Evolutionary conservation across 1,284 basidiomycete genomes (phyloP).

Genomic region (Apiotrichum domesticum): DNA sequence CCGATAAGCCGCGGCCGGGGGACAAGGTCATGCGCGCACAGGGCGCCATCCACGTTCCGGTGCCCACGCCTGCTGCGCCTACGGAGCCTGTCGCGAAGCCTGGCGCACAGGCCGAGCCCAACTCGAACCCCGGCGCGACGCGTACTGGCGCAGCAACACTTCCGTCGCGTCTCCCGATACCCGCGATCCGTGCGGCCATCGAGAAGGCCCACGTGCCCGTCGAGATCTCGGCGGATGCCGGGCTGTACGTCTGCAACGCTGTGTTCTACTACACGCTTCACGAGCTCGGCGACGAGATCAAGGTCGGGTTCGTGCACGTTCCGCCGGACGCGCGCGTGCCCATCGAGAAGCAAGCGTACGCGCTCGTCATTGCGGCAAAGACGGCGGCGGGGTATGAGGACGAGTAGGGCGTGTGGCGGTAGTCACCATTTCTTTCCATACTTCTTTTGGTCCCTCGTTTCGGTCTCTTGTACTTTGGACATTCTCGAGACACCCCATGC

Average conservation of each 20-base stretch:
- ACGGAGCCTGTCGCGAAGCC: not conserved
- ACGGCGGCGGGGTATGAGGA: not conserved
- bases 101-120: not conserved
- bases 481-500: not conserved
- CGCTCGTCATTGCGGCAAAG: conserved; percentile 9
- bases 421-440: not conserved
- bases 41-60: not conserved
- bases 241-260: conserved; percentile 17
- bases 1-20: not conserved
- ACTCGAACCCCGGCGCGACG: not conserved
- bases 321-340: conserved; percentile 2
- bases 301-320: conserved; percentile 15
- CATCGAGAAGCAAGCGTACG: conserved; percentile 10
- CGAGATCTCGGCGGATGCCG: conserved; percentile 7
- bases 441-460: not conserved
- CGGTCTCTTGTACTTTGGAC: not conserved
- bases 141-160: not conserved
- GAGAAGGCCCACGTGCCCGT: conserved; percentile 4
- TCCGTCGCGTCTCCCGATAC: conserved; percentile 7
- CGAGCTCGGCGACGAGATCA: not conserved
- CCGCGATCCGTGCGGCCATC: not conserved
- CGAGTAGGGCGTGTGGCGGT: not conserved
- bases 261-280: conserved; percentile 12
- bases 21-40: not conserved
- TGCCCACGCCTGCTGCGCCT: not conserved